phyloP scores from a whole-genome alignment of 1,139 yeast species.

The Hyphopichia fennica region DNA sequence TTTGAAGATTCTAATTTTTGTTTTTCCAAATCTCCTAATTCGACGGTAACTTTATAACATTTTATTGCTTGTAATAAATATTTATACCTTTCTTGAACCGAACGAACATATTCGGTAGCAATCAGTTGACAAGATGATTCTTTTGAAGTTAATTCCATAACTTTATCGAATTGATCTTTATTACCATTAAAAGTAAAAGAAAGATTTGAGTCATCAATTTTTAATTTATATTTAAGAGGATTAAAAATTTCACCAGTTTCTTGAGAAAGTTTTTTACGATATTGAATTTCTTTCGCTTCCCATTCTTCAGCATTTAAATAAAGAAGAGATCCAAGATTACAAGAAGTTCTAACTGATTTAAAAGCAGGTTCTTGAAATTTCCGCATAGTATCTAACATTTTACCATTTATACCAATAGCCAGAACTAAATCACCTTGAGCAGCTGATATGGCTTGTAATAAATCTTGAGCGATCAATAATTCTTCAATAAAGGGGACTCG shows the following conservation, averaged over 20 bases:
- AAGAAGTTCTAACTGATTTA: conserved; percentile 63
- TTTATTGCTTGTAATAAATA: neutral
- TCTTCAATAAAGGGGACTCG: conserved; percentile 79
- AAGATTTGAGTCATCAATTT: neutral
- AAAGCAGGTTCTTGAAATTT: conserved; percentile 68
- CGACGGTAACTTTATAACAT: neutral
- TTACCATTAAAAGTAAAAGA: neutral
- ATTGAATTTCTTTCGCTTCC: conserved; percentile 48
- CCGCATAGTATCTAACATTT: conserved; percentile 74
- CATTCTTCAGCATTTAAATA: conserved; percentile 70
- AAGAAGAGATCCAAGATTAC: conserved; percentile 70
- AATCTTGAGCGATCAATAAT: conserved; percentile 69
- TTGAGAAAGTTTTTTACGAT: conserved; percentile 17
- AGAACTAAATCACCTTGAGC: conserved; percentile 64
- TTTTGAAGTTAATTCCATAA: neutral
- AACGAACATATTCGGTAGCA: neutral
- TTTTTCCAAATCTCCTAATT: neutral
- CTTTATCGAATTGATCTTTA: neutral
- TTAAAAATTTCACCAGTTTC: neutral
- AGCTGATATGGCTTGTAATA: conserved; percentile 65
- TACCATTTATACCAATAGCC: conserved; percentile 63
- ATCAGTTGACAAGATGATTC: neutral
- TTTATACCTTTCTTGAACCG: neutral
- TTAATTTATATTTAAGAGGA: neutral
- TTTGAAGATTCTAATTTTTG: conserved; percentile 31